Evolutionary conservation across 306 rosid species (phyloP), one percentile per base, ranked within the genome.

Genomic region (Vigna mungo): DNA sequence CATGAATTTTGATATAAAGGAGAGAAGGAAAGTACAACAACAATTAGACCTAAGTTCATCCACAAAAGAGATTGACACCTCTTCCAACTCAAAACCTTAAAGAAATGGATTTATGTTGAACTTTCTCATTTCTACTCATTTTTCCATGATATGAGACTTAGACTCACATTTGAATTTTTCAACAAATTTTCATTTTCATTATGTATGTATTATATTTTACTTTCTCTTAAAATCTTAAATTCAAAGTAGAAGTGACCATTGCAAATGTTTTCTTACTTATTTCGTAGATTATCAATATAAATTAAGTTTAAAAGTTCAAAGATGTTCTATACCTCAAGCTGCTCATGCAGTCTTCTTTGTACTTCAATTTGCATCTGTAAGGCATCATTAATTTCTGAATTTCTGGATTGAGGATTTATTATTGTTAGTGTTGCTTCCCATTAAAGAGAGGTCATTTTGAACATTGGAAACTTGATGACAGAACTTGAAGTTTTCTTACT

Each of bases 281-380:
- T 68, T 59, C 2, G 11, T 52, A 68, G 47, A 48, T 43, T 23
- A 41, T 18, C 20, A 8, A 59, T 17, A 9, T 11, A 32, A 20
- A 55, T 36, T 51, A 36, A 62, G 41, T 65, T 53, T 52, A 32
- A 17, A 74, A 53, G 32, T 63, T 75, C 44, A 48, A 37, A 39
- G 18, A 59, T 47, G 30, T 56, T 9, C 9, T 69, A 20, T 90
- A 90, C 97, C 98, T 93, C 97, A 25, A 93, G 95, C 71, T 93
- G 98, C 66, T 93, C 93, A 49, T 91, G 98, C 27, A 91, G 78
- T 83, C 93, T 89, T 89, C 90, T 91, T 68, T 93, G 96, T 21
- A 93, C 98, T 84, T 89, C 98, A 47, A 93, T 88, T 80, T 93
- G 97, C 93, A 93, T 87, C 16, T 91, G 88, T 52, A 93, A 85